Evolutionary conservation across 306 rosid species (phyloP), one percentile per base, ranked within the genome.

Genomic region (Coriaria nepalensis): DNA sequence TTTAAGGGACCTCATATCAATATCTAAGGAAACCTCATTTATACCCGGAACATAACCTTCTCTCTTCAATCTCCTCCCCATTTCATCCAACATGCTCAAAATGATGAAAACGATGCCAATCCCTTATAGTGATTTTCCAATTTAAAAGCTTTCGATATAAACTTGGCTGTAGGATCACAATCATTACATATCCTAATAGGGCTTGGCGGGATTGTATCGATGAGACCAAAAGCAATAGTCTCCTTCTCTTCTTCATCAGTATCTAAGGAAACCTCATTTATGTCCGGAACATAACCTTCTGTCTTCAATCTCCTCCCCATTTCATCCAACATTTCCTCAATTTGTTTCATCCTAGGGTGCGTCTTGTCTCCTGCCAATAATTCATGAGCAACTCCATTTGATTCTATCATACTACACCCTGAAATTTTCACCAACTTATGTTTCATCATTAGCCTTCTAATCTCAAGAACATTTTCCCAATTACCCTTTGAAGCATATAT

Each of bases 51-150:
- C 13, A 1, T 43, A 6, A 6, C n/a, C n/a, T 43, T 43, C 47
- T 43, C 13, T n/a, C 47, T 43, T 43, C n/a, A n/a, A n/a, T n/a
- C 47, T 43, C 13, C 5, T 1, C 0, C 13, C 13, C 12, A 10
- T 43, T 9, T 49, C 41, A 34, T 39, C 72, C 75, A 84, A 92
- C 94, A 84, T 61, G 66, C 49, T 71, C 73, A 50, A 85, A 81
- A 74, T 85, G 84, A 62, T 85, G 95, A 81, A 81, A 85, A 12
- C 76, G 93, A 59, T 81, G 85, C n/a, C 84, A 70, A 67, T 85
- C 95, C 70, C 95, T 69, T n/a, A 78, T 55, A 15, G 78, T 75
- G 64, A 85, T 81, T 51, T 68, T 80, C 0, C 80, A 82, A 57
- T 34, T 34, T 60, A 56, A 75, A 78, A 50, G 75, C 93, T 61